Base-by-base conservation (phyloP, 495 filamentous ascomycete species). In the Penicillium dipodomyicola region DNA sequence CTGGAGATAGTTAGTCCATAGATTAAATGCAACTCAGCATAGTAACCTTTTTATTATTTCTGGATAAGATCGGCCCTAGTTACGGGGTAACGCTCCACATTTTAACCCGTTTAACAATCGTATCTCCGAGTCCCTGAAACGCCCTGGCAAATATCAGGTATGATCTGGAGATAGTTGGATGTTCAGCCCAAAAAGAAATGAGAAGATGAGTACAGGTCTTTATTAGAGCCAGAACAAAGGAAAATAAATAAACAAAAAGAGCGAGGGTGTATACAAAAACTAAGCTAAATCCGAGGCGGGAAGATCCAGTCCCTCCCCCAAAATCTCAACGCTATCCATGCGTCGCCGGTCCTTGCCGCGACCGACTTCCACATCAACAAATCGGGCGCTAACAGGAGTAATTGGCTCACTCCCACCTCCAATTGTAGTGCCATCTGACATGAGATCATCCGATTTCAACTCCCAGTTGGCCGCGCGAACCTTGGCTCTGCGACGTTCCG, bases 311-410 rank as follows among this genome's bases (percentile, higher is more conserved):
- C 85, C 85, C 54, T 87, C 84, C 20, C 85, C 80, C 64, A 85
- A 65, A 35, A 89, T 78, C 12, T 78, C 86, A 65, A 88, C 86
- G 64, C 82, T 86, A 54, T 88, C 84, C 59, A 84, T 76, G 45
- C 77, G 76, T 46, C 79, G 55, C 19, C 71, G 70, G 17, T 70
- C 52, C 55, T 78, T 78, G 15, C 78, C 77, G 27, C 78, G 65
- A 7, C 76, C 73, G 41, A 74, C 60, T 56, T 80, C 77, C 8
- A 79, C 65, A 64, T 82, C 77, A 33, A 73, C 68, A 51, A 76
- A 80, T 8, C 77, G 64, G 7, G 67, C 70, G 54, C 70, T 77
- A 40, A 77, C 70, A 0, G 78, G 79, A 0, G 79, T 81, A 20
- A 81, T 69, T 9, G 80, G 76, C 49, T 74, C 64, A 49, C 69